Evolutionary conservation across 1,139 yeast genomes (phyloP), one percentile per base, ranked within the genome.

Genomic region (Sugiyamaella pinicola): DNA sequence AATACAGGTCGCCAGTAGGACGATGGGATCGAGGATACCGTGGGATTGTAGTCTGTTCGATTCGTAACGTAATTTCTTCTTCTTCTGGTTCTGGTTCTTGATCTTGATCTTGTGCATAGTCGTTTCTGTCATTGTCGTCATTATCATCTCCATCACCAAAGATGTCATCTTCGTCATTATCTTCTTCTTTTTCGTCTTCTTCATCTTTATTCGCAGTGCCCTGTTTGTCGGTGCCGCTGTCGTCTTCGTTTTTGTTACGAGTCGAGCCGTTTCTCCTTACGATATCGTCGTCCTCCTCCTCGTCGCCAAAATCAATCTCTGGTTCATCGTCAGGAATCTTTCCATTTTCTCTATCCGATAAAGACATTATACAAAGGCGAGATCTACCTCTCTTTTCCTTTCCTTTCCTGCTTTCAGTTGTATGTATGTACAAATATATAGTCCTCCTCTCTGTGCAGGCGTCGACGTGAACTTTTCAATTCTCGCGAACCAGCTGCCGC

Each of bases 21-120:
- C 66, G 64, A 47, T 76, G 79, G 3, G 81, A 71, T 31, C 82
- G 73, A 26, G 86, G 86, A 67, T 87, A 96, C 65, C 95, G 82
- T 2, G 95, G 86, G 45, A 89, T 70, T 8, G 87, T 82, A 37
- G 87, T 74, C 53, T 84, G 85, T 44, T 49, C 49, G 19, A 55
- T 52, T 18, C 56, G 45, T 21, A 58, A 19, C 1, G 49, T 46
- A 6, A 47, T 44, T 12, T 71, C 73, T 22, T 68, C 73, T 15
- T 67, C 58, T 55, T 58, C 13, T 29, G 28, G 56, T 29, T 53
- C 58, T 29, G 44, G 57, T 22, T 39, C 54, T n/a, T 52, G 58
- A n/a, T n/a, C n/a, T n/a, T 12, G 53, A 59, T 22, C 51, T 54
- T 2, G 53, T 54, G 21, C 62, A 2, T 38, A 19, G 18, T 55